phyloP scores from a whole-genome alignment of 2,329 filamentous ascomycete species.

The Hymenoscyphus infarciens region DNA sequence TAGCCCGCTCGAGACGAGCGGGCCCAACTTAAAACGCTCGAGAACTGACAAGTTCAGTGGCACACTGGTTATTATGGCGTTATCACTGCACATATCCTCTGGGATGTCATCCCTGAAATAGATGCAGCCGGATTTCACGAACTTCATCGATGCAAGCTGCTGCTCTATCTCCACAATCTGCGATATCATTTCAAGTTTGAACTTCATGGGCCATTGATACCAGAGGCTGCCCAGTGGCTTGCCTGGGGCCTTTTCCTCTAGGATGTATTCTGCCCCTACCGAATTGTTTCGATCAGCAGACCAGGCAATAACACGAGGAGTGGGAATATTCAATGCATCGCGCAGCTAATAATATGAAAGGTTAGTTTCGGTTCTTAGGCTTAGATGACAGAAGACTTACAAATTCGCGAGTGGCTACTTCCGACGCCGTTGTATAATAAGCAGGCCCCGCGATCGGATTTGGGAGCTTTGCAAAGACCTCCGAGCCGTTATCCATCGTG shows the following conservation, averaged over 20 bases:
- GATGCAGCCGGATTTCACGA: constrained; percentile 12
- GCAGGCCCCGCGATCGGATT: constrained; percentile 19
- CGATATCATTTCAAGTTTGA: no score
- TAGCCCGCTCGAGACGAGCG: constrained; percentile 4
- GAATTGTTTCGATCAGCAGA: constrained; percentile 17
- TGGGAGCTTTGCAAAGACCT: constrained; percentile 23
- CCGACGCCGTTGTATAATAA: constrained; percentile 20
- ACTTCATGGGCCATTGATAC: no score
- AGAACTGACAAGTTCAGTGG: constrained; percentile 10
- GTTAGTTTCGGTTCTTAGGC: neutral
- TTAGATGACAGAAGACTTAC: constrained; percentile 1
- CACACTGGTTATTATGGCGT: constrained; percentile 14
- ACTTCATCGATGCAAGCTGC: constrained; percentile 14
- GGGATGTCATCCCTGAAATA: constrained; percentile 18
- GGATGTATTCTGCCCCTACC: constrained; percentile 20
- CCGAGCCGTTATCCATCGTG: constrained; percentile 27
- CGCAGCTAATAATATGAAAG: constrained; percentile 14
- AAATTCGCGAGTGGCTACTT: constrained; percentile 25
- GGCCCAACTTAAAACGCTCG: no score
- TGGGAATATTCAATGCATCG: constrained; percentile 16
- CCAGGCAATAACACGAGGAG: constrained; percentile 20
- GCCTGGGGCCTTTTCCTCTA: constrained; percentile 20
- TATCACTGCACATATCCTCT: neutral
- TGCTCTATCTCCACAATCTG: constrained; percentile 12
- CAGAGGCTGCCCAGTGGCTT: no score